Base-by-base conservation (phyloP, 495 filamentous ascomycete species). In the Penicillium parvum region DNA sequence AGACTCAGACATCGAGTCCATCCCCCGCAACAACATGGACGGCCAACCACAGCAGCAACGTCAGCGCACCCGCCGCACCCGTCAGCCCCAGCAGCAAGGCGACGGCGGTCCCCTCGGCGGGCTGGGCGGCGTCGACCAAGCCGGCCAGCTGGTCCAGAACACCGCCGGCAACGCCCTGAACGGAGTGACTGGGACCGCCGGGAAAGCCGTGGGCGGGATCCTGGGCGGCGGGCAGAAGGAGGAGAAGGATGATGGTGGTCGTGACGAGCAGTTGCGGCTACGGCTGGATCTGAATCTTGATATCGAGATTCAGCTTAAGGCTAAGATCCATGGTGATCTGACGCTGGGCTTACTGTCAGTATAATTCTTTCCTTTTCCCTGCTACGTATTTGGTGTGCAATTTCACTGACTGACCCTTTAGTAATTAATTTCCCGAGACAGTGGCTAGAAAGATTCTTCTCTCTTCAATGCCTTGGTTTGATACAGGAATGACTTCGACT, bases 241-340 rank as follows among this genome's bases (percentile, higher is more conserved):
- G 22, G 63, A 74, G 33, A 63, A 65, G 4, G 72, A 65, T 0
- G 69, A 64, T 30, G 67, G 63, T 7, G 76, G 74, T 17, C 76
- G 73, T 34, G 81, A 82, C 52, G 83, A 91, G 61, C 83, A 90
- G 61, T 64, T 96, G 46, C 74, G 79, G 52, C 52, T 96, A 68
- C 64, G 90, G 38, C 62, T 96, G 40, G 88, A 95, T 60, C 59
- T 95, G 37, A 94, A 95, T 65, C 66, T 96, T 34, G 90, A 96
- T 60, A 79, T 95, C 50, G 85, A 94, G 72, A 82, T 95, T 22
- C 82, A 89, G 60, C 70, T 96, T 1, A 94, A 94, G 78, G 90
- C 90, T 14, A 86, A 87, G 69, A 92, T 96, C 60, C 85, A 91
- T 55, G 88, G 90, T 64, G 90, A 95, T 72, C 69, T 95, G 55